Evolutionary conservation across 768 basidiomycete genomes (phyloP), one percentile per base, ranked within the genome.

Genomic region (Pholiota conissans): DNA sequence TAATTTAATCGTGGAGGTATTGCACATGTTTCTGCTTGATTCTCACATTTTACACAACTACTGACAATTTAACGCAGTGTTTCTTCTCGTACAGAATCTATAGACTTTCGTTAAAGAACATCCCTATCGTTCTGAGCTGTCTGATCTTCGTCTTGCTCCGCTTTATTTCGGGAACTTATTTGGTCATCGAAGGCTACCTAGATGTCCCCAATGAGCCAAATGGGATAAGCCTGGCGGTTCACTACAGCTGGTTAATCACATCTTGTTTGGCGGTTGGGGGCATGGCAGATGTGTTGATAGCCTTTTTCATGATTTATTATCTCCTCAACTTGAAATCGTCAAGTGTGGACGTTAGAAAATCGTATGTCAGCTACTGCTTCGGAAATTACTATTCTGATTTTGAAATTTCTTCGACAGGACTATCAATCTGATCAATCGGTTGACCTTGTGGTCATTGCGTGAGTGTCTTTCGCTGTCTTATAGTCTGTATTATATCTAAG

Each of bases 371-470:
- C 32, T 28, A 10, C 10, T 27, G 1, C n/a, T 22, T 9, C 20
- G 5, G 9, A n/a, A n/a, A n/a, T n/a, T 13, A 46, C n/a, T 16
- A 35, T 47, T 27, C 14, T 11, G 3, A 7, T 0, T 7, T 48
- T 6, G 7, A 35, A 28, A 13, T 29, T 37, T 9, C 30, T 4
- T 20, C 27, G 10, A n/a, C n/a, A 64, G 63, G 18, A 64, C 63
- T 13, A 61, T 58, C 5, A 55, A 49, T 16, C 30, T 61, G 8
- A 47, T 64, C 5, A 64, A 64, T 27, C 56, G 63, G 13, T 56
- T 64, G 4, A 54, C 57, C n/a, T 55, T 58, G 22, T 64, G 60
- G 57, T 49, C 60, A 7, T 37, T 64, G 29, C 58, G 63, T 64
- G 26, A 37, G 62, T 59, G 1, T 39, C 24, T 18, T n/a, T n/a